A percentile compares a stretch with the other conserved stretches of the same genome.
These are phyloP conservation scores for Metschnikowia santaceciliae DNA, from an alignment of 805 yeast species.

Conservation along the genomic window DNA sequence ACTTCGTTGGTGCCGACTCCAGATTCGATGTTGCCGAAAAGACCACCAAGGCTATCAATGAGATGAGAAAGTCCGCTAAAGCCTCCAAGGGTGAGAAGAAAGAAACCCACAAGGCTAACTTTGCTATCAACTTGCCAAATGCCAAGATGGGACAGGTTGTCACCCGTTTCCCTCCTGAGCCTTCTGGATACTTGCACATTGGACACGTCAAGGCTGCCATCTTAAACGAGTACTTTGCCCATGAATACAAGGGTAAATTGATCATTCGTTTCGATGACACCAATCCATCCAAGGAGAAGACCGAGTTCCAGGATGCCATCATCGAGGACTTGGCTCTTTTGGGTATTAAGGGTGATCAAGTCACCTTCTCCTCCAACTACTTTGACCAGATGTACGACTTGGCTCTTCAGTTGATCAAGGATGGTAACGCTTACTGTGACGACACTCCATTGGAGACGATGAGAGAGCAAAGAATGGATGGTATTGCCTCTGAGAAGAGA, in stretches of 20 bases:
- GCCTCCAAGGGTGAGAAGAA: constrained; percentile 56
- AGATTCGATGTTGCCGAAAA: constrained; percentile 66
- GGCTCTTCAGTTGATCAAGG: constrained; percentile 84
- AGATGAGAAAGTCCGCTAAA: constrained; percentile 67
- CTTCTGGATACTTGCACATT: constrained; percentile 97
- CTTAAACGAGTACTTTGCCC: constrained; percentile 93
- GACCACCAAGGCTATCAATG: constrained; percentile 65
- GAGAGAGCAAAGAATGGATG: constrained; percentile 99
- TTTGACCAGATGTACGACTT: constrained; percentile 86
- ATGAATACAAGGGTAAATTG: constrained; percentile 91
- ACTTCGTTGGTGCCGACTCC: constrained; percentile 56
- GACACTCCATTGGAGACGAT: constrained; percentile 91
- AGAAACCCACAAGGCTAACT: constrained; percentile 90
- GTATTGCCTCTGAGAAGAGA: constrained; percentile 88
- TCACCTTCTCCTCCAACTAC: constrained; percentile 91
- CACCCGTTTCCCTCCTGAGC: constrained; percentile 99
- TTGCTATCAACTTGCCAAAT: constrained; percentile 86
- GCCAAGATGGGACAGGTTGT: constrained; percentile 95
- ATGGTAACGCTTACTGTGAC: constrained; percentile 96
- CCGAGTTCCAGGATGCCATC: constrained; percentile 90
- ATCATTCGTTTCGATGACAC: constrained; percentile 98
- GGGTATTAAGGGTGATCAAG: constrained; percentile 87
- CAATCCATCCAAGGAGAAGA: constrained; percentile 94
- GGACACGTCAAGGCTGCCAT: constrained; percentile 99
- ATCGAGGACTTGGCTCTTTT: constrained; percentile 85